Conservation (phyloP, 108 stramenopile genomes). For the Cylindrotheca closterium region DNA sequence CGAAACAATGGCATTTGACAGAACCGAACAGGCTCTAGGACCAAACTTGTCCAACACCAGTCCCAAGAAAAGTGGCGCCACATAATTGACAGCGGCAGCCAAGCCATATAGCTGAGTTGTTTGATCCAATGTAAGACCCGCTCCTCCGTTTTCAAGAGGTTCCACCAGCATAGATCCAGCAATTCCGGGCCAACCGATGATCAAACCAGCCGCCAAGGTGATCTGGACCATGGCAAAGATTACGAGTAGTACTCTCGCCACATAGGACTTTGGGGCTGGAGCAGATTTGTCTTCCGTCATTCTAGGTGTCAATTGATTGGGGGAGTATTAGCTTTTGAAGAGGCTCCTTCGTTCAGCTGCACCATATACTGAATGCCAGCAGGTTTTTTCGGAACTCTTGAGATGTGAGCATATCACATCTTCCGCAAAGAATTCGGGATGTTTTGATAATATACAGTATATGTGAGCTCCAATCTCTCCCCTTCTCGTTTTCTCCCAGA, state of each 20-base stretch:
- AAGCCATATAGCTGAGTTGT: slow-evolving; percentile 29
- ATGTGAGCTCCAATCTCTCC: too few relatives aligned
- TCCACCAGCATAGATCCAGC: slow-evolving; percentile 35
- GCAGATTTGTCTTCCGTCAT: slow-evolving; percentile 10
- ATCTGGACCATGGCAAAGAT: slow-evolving; percentile 35
- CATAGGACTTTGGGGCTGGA: slow-evolving; percentile 3
- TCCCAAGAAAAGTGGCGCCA: slow-evolving; percentile 32
- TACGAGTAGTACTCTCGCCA: slow-evolving; percentile 17
- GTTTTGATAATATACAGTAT: too few relatives aligned
- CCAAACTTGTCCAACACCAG: slow-evolving; percentile 29
- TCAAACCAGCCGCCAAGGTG: slow-evolving; percentile 28
- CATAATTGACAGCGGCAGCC: slow-evolving; percentile 20
- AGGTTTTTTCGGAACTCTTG: too few relatives aligned
- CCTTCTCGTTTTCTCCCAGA: too few relatives aligned
- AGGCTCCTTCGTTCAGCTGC: too few relatives aligned
- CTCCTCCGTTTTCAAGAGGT: slow-evolving; percentile 27
- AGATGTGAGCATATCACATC: too few relatives aligned
- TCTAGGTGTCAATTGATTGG: neutral
- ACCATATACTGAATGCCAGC: too few relatives aligned
- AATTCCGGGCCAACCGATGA: slow-evolving; percentile 42
- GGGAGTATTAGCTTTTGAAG: too few relatives aligned
- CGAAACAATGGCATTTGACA: slow-evolving; percentile 26
- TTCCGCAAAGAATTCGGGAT: too few relatives aligned
- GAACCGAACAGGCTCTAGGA: slow-evolving; percentile 31
- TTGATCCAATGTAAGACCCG: slow-evolving; percentile 26